Evolutionary conservation across 805 yeast genomes (phyloP).

Genomic region (Metschnikowia continentalis): DNA sequence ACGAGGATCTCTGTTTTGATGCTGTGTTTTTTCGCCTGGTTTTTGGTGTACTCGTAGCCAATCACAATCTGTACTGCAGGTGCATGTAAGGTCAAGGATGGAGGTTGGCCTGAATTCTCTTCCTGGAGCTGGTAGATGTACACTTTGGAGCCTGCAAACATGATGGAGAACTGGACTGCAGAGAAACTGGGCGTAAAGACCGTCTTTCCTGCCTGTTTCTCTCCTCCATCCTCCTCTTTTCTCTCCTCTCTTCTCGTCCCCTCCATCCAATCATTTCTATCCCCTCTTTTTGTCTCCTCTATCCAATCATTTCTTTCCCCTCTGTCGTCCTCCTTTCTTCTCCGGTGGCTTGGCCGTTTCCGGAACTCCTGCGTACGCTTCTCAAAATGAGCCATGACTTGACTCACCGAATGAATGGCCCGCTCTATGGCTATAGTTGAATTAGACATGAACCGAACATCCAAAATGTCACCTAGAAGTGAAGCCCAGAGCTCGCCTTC

Average conservation of each 20-base stretch:
- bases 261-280: background rate
- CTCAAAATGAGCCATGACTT: constrained; percentile 35
- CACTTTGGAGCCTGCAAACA: constrained; percentile 69
- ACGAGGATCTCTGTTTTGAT: constrained; percentile 53
- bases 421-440: constrained; percentile 54
- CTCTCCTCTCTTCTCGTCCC: background rate
- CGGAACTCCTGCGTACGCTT: constrained; percentile 13
- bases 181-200: constrained; percentile 22
- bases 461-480: constrained; percentile 65
- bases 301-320: background rate
- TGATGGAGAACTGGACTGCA: constrained; percentile 48
- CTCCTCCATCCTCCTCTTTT: background rate
- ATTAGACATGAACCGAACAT: constrained; percentile 58
- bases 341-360: background rate
- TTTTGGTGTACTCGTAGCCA: constrained; percentile 44
- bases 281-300: background rate
- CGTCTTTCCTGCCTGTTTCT: background rate
- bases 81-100: constrained; percentile 59
- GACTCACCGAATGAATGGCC: constrained; percentile 43
- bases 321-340: background rate
- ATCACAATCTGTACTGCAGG: constrained; percentile 66
- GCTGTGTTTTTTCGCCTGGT: constrained; percentile 36
- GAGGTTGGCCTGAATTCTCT: constrained; percentile 35
- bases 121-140: constrained; percentile 43
- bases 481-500: constrained; percentile 41